Evolutionary conservation across 495 filamentous ascomycete species (phyloP), one percentile per base, ranked within the genome.

Genomic region (Podospora bellae-mahoneyi): DNA sequence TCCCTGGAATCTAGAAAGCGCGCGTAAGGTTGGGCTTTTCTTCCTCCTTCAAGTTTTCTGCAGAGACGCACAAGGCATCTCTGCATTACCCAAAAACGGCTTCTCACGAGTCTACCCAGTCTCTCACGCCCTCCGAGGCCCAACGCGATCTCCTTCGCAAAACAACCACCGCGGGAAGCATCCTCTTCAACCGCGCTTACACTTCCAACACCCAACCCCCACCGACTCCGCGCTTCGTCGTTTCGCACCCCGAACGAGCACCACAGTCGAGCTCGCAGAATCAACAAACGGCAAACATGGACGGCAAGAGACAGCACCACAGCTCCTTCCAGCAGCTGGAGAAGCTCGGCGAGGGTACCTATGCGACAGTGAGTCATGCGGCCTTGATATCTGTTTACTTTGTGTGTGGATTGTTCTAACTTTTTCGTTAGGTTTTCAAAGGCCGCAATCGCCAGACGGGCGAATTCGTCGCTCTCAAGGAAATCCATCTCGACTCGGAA

Each of bases 241-340:
- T 69, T 48, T 71, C 66, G 67, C 10, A 56, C 18, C 63, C 20
- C 48, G 65, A 39, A 82, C 39, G 9, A 10, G 9, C 39, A 48
- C 39, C 39, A 3, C 39, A 48, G 39, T 48, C 39, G 9, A 48
- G 39, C 39, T 32, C 23, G 32, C n/a, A 61, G 23, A 28, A 61
- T 16, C 26, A 61, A 5, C 20, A 61, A 5, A 18, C 27, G n/a
- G 61, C 32, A 28, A 68, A 53, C 55, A 97, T 97, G 93, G 93
- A 96, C 80, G 91, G 91, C 72, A 90, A 91, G 78, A 87, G 93
- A 73, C 91, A 95, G 73, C 91, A 95, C 73, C 93, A 93, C 61
- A 96, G 91, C 81, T 97, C 92, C 62, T 98, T 98, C 82, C 94
- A 97, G 87, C 94, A 98, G 88, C 88, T 98, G 79, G 94, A 98